A percentile compares a stretch with the other conserved stretches of the same genome.
Conservation (phyloP, 2,329 filamentous ascomycete genomes). For the Verticillium dahliae region DNA sequence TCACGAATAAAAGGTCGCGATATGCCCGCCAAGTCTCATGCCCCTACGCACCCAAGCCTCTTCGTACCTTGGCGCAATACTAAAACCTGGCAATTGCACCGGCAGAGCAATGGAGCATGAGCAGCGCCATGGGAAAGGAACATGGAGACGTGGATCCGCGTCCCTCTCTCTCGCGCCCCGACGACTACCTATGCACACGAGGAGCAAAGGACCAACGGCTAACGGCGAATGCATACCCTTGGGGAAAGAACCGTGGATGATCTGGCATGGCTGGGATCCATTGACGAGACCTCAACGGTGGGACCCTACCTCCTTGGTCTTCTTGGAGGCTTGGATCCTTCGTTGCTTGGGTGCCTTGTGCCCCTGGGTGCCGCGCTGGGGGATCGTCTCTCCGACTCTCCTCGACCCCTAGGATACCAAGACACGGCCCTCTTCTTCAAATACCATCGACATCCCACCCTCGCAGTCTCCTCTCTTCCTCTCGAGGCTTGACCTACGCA, state of each 20-base stretch:
- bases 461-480: neutral
- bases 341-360: neutral
- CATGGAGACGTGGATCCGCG: neutral
- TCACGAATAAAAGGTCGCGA: neutral
- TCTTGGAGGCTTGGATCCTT: neutral
- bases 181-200: neutral
- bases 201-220: neutral
- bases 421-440: neutral
- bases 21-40: neutral
- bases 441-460: neutral
- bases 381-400: neutral
- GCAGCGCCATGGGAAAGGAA: neutral
- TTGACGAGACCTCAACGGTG: neutral
- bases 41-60: neutral
- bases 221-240: neutral
- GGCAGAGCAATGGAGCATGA: neutral
- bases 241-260: neutral
- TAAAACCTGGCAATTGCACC: neutral
- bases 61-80: neutral
- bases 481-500: neutral
- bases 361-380: neutral
- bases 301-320: neutral
- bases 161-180: neutral
- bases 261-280: neutral
- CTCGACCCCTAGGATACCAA: no score